A percentile compares a stretch with the other conserved stretches of the same genome.
These are phyloP conservation scores for Arabidopsis hybrid DNA, from an alignment of 441 rosid genomes.

Conservation along the genomic window DNA sequence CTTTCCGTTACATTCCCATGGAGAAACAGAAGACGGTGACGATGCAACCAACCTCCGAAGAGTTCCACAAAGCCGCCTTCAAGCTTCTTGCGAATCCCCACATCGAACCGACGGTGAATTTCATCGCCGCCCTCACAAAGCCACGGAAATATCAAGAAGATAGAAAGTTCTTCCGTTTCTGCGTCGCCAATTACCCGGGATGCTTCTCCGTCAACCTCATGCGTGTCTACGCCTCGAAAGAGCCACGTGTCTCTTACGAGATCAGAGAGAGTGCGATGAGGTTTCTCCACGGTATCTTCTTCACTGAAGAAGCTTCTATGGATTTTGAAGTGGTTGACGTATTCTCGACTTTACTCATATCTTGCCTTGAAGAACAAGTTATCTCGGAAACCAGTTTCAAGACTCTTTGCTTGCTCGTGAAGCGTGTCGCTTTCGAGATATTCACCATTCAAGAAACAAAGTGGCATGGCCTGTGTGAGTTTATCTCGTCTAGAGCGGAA, in stretches of 20 bases:
- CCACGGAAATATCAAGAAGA: neutral
- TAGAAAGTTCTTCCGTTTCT: slow-evolving; percentile 8
- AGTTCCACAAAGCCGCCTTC: neutral
- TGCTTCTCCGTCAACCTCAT: slow-evolving; percentile 8
- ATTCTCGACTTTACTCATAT: neutral
- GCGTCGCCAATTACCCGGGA: neutral
- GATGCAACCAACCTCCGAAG: neutral
- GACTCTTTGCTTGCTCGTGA: neutral
- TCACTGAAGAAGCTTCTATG: neutral
- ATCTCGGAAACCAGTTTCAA: neutral
- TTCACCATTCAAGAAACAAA: neutral
- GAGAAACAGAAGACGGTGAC: neutral
- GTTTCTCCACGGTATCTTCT: neutral
- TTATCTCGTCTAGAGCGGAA: neutral
- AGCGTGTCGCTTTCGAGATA: neutral
- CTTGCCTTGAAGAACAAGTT: slow-evolving; percentile 21
- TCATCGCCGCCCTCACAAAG: slow-evolving; percentile 9
- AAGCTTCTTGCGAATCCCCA: slow-evolving; percentile 14
- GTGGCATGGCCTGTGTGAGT: neutral
- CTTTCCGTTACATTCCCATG: neutral
- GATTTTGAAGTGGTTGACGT: neutral
- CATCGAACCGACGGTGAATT: neutral
- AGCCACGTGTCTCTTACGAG: neutral
- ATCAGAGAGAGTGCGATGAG: slow-evolving; percentile 15
- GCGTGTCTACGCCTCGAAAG: neutral